Evolutionary conservation across 78 protist genomes (phyloP), one percentile per base, ranked within the genome.

Genomic region (Chrysochromulina tobinii): DNA sequence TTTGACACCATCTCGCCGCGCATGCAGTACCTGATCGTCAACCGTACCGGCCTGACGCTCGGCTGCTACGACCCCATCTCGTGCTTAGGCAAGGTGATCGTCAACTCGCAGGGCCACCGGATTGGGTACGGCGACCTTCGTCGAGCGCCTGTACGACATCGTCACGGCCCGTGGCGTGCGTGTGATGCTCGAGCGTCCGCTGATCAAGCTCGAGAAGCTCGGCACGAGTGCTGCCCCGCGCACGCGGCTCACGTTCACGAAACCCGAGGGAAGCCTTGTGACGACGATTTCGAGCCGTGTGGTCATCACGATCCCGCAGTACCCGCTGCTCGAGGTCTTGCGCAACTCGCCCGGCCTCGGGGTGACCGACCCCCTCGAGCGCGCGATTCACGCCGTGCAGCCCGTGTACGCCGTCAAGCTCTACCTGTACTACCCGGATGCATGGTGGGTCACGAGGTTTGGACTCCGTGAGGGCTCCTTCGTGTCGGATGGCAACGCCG

Each of bases 401-500:
- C 79, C 79, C 27, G 79, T 69, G 79, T 17, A 69, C 51, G 79
- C 79, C 14, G 51, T 27, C 79, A 69, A 69, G 79, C 7, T 69
- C 79, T 69, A 69, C 79, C 51, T 69, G 54, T 69, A 69, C 79
- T 69, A 69, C 79, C 51, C 21, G 15, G 79, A 69, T n/a, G 79
- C 79, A 12, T 69, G 79, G 79, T 69, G 79, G 79, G 27, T 69
- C 79, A 69, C 79, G 50, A 25, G 3, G 51, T 61, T 69, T 7
- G 50, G 50, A 3, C 79, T 11, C n/a, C 11, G 14, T 18, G 79
- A 69, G 79, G 75, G 75, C 75, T 6, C 50, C 38, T 68, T 68
- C 75, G n/a, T 23, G 12, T 8, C 75, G 27, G 75, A 68, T 6
- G 75, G 75, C 75, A n/a, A 69, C 79, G 79, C 79, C 79, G 79